Conservation (phyloP, 2,329 filamentous ascomycete genomes). For the Fusarium goolgardi region DNA sequence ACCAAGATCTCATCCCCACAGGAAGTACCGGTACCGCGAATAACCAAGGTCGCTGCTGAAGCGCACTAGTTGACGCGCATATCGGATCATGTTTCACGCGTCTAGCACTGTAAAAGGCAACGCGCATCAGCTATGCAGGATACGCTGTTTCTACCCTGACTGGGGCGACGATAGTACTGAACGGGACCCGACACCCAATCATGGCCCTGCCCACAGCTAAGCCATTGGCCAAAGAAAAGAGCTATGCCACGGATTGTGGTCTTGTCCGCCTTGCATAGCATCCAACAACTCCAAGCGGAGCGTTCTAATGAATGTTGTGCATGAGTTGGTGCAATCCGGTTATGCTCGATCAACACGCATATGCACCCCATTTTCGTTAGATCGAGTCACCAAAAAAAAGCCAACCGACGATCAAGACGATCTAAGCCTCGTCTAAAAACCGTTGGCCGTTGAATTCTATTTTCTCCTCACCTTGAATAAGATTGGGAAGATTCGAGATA, state of each 20-base stretch:
- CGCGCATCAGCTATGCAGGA: constrained; percentile 47
- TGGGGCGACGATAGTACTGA: constrained; percentile 31
- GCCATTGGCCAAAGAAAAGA: constrained; percentile 43
- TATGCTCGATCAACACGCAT: constrained; percentile 31
- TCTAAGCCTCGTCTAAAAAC: constrained; percentile 45
- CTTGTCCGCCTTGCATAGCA: constrained; percentile 35
- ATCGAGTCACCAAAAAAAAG: constrained; percentile 24
- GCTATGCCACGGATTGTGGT: constrained; percentile 6
- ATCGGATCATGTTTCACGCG: constrained; percentile 49
- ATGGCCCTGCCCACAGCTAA: constrained; percentile 41
- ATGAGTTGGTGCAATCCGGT: constrained; percentile 24
- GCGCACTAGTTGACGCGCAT: constrained; percentile 49
- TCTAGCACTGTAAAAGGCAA: constrained; percentile 48
- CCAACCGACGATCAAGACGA: constrained; percentile 21
- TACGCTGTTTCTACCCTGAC: constrained; percentile 20
- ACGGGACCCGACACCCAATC: constrained; percentile 40
- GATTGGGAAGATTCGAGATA: constrained; percentile 16
- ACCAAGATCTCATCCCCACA: constrained; percentile 46
- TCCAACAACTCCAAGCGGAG: constrained; percentile 12
- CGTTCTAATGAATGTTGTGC: constrained; percentile 42
- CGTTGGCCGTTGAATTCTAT: constrained; percentile 17
- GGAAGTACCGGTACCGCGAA: constrained; percentile 46
- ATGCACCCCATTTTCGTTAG: constrained; percentile 28
- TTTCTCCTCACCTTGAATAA: constrained; percentile 6
- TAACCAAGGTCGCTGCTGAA: constrained; percentile 43